Evolutionary conservation across 352 stramenopile species (phyloP), one percentile per base, ranked within the genome.

Genomic region (Peronospora tabacina): DNA sequence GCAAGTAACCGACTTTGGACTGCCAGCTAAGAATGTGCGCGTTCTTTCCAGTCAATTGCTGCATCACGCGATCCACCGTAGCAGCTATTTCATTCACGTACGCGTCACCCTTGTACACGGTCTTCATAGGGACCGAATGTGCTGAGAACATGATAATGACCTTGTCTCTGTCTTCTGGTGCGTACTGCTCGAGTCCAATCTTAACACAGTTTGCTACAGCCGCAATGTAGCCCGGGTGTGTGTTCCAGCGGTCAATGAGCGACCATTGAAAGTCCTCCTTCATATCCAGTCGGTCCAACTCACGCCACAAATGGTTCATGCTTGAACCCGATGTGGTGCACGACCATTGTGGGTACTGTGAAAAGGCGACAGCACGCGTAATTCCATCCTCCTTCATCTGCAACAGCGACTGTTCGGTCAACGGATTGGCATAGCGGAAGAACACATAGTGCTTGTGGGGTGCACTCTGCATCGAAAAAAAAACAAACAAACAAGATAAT

Each of bases 371-470:
- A n/a, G 97, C 75, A n/a, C 87, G 85, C 45, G 97, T 90, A 12
- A 98, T 88, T 28, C 82, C 86, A 57, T 99, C 96, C 11, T 77
- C 65, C 48, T 90, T 82, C 82, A 99, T 98, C 63, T 97, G 63
- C 49, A 92, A 78, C 37, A 99, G 65, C n/a, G 95, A 96, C 30
- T 90, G 73, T 62, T 99, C 95, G 7, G 96, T 98, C 55, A 98
- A 90, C 19, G 96, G 96, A 50, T 98, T 90, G 56, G 95, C 98
- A 65, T 99, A 99, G 37, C 96, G 84, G 81, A 99, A 99, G 37
- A 96, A 96, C 34, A 98, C 88, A 58, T 99, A 99, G 49, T 87
- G 82, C 63, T 95, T 94, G 66, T 97, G 77, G n/a, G 96, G 77
- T 10, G 74, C 85, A 29, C 59, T 89, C 69, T 91, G 28, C 38